Evolutionary conservation across 371 early-diverging fungal species (phyloP).

Genomic region (Actinomucor elegans): DNA sequence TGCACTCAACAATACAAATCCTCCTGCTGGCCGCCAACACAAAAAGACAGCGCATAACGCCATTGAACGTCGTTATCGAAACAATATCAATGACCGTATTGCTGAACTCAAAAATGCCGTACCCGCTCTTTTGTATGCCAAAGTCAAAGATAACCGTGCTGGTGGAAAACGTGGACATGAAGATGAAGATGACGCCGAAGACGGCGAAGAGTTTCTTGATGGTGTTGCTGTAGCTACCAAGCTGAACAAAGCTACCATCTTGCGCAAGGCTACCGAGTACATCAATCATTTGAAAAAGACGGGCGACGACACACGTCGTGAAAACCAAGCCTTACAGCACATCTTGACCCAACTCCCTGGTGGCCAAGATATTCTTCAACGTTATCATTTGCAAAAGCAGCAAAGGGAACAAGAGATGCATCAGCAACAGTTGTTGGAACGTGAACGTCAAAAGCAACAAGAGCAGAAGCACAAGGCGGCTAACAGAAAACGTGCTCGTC

Average conservation of each 20-base stretch:
- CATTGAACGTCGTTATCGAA: slow-evolving; percentile 90
- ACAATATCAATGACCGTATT: too few species aligned
- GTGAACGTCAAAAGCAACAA: slow-evolving; percentile 29
- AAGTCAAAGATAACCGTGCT: slow-evolving; percentile 42
- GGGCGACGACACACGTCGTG: slow-evolving; percentile 55
- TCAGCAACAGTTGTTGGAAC: slow-evolving; percentile 27
- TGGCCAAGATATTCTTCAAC: slow-evolving; percentile 45
- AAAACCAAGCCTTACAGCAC: slow-evolving; percentile 51
- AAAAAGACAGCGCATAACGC: slow-evolving; percentile 93
- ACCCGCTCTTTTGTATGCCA: slow-evolving; percentile 75
- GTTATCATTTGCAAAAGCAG: slow-evolving; percentile 35
- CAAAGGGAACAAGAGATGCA: slow-evolving; percentile 37
- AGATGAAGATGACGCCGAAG: slow-evolving; percentile 60
- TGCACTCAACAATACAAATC: slow-evolving; percentile 4
- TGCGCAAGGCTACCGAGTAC: slow-evolving; percentile 88
- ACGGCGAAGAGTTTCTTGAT: slow-evolving; percentile 65
- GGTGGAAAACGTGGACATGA: slow-evolving; percentile 22
- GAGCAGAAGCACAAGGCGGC: slow-evolving; percentile 31
- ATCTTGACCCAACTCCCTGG: slow-evolving; percentile 58
- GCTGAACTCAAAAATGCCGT: slow-evolving; percentile 81
- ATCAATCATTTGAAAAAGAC: slow-evolving; percentile 72
- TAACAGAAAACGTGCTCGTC: slow-evolving; percentile 23
- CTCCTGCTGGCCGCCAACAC: slow-evolving; percentile 25
- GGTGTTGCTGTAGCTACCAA: slow-evolving; percentile 74
- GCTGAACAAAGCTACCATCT: too few species aligned